Evolutionary conservation across 78 protist species (phyloP), one percentile per base, ranked within the genome.

Genomic region (Cavenderia fasciculata): DNA sequence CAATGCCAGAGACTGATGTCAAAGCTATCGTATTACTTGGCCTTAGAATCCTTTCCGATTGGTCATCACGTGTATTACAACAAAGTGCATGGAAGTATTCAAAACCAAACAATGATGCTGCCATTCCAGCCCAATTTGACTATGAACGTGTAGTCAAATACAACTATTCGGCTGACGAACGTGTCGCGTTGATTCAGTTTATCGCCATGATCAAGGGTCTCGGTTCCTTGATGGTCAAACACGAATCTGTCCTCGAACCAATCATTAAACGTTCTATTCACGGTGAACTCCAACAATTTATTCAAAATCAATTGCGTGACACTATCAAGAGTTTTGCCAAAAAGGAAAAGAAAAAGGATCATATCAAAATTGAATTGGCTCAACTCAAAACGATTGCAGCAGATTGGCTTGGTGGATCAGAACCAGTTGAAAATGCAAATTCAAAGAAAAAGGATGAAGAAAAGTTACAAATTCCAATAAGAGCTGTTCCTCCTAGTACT

Each of bases 151-250:
- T 89, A 57, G 94, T 95, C 16, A 86, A 96, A 41, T 96, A 66
- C 92, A 96, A 96, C 51, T 96, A 96, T 57, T 44, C 34, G 27
- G 33, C 72, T 21, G 92, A 51, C 4, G 98, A 96, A 29, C 18
- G 82, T 8, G 57, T 56, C 0, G 95, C 92, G 0, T 70, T 96
- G 18, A 89, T 96, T 27, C 94, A 95, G 59, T 52, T 90, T 19
- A 71, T 96, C 14, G 75, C 97, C 7, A 91, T 96, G 97, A 74
- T 95, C 47, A 94, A 96, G 79, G 71, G 77, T 56, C 78, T 94
- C 27, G 79, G 85, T 6, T 27, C 74, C 0, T 18, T 79, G 10
- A 56, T 96, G 84, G 4, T 27, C 25, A 51, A 43, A 27, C 25
- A 57, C 19, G 86, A 76, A 59, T 14, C 92, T 2, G 23, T 89